Evolutionary conservation across 768 basidiomycete species (phyloP).

Genomic region (Pisolithus marmoratus): DNA sequence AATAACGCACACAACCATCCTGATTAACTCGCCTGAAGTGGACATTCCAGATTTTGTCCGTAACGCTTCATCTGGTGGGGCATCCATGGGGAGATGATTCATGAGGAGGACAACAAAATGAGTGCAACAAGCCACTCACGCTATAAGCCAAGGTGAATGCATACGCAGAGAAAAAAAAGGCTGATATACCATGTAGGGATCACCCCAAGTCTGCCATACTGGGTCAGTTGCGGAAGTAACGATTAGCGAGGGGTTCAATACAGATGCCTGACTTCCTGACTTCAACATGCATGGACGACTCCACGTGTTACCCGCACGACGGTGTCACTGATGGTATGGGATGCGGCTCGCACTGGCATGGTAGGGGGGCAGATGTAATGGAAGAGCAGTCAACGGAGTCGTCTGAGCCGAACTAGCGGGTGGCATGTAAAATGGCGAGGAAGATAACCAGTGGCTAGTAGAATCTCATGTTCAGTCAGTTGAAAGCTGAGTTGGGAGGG

Average conservation of each 20-base stretch:
- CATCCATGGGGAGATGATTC: too few relatives aligned
- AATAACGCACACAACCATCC: constrained; percentile 54
- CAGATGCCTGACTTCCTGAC: constrained; percentile 50
- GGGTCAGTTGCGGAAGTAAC: constrained; percentile 64
- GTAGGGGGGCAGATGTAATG: constrained; percentile 39
- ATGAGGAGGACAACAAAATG: constrained; percentile 59
- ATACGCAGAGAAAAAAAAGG: neutral
- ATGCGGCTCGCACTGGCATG: constrained; percentile 28
- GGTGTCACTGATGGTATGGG: constrained; percentile 35
- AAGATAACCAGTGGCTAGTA: too few relatives aligned
- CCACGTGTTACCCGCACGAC: constrained; percentile 50
- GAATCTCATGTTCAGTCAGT: too few relatives aligned
- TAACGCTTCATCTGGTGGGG: too few relatives aligned
- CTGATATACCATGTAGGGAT: constrained; percentile 65
- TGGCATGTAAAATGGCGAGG: too few relatives aligned
- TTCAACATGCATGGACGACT: constrained; percentile 44
- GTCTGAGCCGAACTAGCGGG: too few relatives aligned
- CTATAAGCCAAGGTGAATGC: constrained; percentile 29
- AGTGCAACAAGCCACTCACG: constrained; percentile 82
- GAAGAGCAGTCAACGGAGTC: constrained; percentile 47
- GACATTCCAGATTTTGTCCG: too few relatives aligned
- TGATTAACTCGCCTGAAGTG: too few relatives aligned
- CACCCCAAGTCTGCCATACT: constrained; percentile 82
- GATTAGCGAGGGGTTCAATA: constrained; percentile 66
- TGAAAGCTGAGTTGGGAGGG: too few relatives aligned